Percentiles rank a stretch among this genome's conserved stretches.
phyloP scores from a whole-genome alignment of 2,329 filamentous ascomycete genomes.

The Cytospora piceicola region DNA sequence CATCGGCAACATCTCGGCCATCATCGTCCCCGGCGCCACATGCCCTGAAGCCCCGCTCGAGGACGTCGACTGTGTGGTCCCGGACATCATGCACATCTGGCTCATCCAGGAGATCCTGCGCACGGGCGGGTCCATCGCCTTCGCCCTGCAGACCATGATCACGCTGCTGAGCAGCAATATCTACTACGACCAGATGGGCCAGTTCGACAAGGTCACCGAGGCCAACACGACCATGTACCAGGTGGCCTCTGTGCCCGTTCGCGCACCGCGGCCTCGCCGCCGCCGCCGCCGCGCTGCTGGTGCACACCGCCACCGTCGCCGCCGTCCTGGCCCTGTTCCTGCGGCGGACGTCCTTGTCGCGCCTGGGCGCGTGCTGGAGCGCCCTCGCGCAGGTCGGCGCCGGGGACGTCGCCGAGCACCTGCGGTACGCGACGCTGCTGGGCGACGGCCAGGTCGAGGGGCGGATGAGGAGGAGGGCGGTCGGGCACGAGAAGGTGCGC shows the following conservation, averaged over 20 bases:
- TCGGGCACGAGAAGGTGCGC: too few relatives aligned
- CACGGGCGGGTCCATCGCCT: neutral
- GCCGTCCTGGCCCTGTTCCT: neutral
- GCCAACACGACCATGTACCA: neutral
- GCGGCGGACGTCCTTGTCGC: slow-evolving; percentile 1
- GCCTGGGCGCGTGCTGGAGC: slow-evolving; percentile 3
- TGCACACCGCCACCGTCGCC: neutral
- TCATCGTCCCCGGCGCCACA: neutral
- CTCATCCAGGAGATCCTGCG: neutral
- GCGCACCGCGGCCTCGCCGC: neutral
- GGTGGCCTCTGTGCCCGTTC: neutral
- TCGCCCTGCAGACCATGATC: slow-evolving; percentile 6
- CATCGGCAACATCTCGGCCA: too few relatives aligned
- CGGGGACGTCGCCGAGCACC: neutral
- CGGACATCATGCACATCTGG: neutral
- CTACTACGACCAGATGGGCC: slow-evolving; percentile 7
- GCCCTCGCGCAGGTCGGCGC: slow-evolving; percentile 8
- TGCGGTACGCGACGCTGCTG: neutral
- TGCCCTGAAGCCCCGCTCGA: too few relatives aligned
- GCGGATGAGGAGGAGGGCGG: too few relatives aligned
- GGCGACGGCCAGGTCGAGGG: neutral
- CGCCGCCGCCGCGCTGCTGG: neutral
- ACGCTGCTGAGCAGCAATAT: neutral
- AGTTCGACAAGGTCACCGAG: slow-evolving; percentile 6
- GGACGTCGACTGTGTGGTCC: neutral